Evolutionary conservation across 345 rosid species (phyloP), one percentile per base, ranked within the genome.

Genomic region (Noccaea caerulescens): DNA sequence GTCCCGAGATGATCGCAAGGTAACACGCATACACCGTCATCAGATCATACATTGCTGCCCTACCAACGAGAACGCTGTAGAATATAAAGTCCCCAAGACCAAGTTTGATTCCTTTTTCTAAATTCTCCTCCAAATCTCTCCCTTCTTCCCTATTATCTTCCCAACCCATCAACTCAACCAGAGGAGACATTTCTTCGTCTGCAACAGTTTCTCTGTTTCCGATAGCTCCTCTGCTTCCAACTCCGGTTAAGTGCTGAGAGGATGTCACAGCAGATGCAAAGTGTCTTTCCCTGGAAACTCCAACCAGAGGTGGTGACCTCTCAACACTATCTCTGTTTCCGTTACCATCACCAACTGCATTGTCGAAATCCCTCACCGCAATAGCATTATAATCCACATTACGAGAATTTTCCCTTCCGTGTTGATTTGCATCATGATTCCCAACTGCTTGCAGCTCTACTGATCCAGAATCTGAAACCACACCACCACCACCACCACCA

Each of bases 1-100:
- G 96, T 69, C 99, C 99, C 0, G 96, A 94, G 63, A 94, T 84
- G 66, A 94, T 91, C 2, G 97, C 97, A 39, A 94, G 93, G 80
- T 94, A 91, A 69, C 98, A 93, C 2, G 97, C 97, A 79, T 91
- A 91, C 7, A 93, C 97, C 1, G 99, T 93, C 99, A 88, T 89
- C 63, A 94, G 85, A 77, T 94, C 99, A 80, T 91, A 94, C 97
- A 94, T 88, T 14, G 99, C 99, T 76, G 99, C 97, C 60, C 99
- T 86, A 46, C 99, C 99, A 75, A 94, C 96, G 46, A 93, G 94
- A 72, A 93, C 99, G 72, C 99, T 93, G 83, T 91, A 93, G 85
- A 93, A 93, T 38, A 94, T 81, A 62, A 94, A 94, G 85, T 91
- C 99, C 55, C 97, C 99, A 16, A 94, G 93, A 71, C 97, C 99